Evolutionary conservation across 2,329 filamentous ascomycete genomes (phyloP).

Genomic region (Rutstroemia sp.): DNA sequence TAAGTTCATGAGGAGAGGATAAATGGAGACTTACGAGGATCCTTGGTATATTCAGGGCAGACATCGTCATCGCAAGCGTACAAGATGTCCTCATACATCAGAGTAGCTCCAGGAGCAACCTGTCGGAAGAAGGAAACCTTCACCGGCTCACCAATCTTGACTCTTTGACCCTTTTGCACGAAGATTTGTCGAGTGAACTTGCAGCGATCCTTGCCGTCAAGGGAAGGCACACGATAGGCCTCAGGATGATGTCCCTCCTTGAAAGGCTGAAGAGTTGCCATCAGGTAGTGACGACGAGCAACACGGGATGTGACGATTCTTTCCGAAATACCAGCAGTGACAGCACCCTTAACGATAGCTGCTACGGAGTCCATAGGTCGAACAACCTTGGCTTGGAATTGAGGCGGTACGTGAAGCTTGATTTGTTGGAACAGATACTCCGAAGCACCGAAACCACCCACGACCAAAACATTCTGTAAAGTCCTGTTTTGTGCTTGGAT

Average conservation of each 20-base stretch:
- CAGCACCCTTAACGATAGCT: constrained; percentile 96
- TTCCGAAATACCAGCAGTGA: constrained; percentile 96
- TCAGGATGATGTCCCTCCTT: constrained; percentile 98
- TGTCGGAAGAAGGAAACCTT: constrained; percentile 99
- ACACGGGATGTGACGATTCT: constrained; percentile 95
- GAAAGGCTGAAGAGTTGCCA: constrained; percentile 97
- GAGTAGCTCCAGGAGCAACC: constrained; percentile 89
- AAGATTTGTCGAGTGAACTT: constrained; percentile 99
- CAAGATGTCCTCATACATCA: constrained; percentile 98
- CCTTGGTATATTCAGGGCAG: constrained; percentile 97
- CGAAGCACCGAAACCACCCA: constrained; percentile 95
- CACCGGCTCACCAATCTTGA: constrained; percentile 98
- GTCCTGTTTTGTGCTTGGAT: constrained; percentile 95
- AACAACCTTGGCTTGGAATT: constrained; percentile 97
- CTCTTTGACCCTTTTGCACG: constrained; percentile 95
- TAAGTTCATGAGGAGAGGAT: not conserved
- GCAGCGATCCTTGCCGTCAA: constrained; percentile 96
- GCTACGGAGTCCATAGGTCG: constrained; percentile 98
- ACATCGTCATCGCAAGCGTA: constrained; percentile 98
- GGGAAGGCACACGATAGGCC: constrained; percentile 90
- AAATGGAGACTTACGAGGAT: constrained; percentile 72
- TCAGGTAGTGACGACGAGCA: constrained; percentile 94
- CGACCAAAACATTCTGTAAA: constrained; percentile 92
- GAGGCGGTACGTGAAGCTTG: constrained; percentile 94
- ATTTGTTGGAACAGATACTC: constrained; percentile 99